phyloP scores from a whole-genome alignment of 2,329 filamentous ascomycete genomes.

The Aspergillus sp. region DNA sequence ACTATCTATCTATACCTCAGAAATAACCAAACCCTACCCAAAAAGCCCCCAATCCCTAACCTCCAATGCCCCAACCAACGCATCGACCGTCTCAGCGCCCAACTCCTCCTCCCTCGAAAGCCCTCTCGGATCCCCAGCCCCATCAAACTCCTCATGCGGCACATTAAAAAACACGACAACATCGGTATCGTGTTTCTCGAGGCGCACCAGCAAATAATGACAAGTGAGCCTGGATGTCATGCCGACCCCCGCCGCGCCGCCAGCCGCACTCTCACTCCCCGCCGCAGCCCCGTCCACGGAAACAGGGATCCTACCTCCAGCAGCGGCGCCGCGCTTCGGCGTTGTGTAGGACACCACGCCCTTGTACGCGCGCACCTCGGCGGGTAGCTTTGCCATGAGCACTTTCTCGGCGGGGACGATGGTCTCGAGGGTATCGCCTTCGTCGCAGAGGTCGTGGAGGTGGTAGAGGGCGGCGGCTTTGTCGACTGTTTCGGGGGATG shows the following conservation, averaged over 20 bases:
- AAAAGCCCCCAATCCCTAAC: conserved; percentile 77
- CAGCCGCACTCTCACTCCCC: conserved; percentile 11
- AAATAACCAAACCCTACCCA: conserved; percentile 15
- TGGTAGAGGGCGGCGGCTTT: conserved; percentile 57
- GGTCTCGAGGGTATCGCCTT: conserved; percentile 55
- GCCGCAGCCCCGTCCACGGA: conserved; percentile 10
- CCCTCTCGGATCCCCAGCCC: conserved; percentile 58
- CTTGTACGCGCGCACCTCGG: conserved; percentile 14
- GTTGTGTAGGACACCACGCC: conserved; percentile 21
- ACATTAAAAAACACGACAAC: conserved; percentile 81
- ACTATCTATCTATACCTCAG: not conserved
- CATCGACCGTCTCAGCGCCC: conserved; percentile 23
- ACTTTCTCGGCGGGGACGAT: conserved; percentile 55
- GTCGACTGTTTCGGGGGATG: conserved; percentile 51
- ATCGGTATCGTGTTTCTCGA: conserved; percentile 68
- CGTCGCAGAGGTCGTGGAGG: conserved; percentile 59
- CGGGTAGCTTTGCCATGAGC: conserved; percentile 43
- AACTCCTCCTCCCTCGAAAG: conserved; percentile 56
- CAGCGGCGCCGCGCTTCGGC: conserved; percentile 7
- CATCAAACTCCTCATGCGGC: conserved; percentile 67
- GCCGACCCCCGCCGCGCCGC: conserved; percentile 9
- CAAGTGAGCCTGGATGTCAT: conserved; percentile 49
- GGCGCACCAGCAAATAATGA: conserved; percentile 64
- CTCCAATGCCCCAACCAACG: conserved; percentile 62
- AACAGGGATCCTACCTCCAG: conserved; percentile 4